phyloP scores from a whole-genome alignment of 2,329 filamentous ascomycete species.

The Epichloe uncinata region DNA sequence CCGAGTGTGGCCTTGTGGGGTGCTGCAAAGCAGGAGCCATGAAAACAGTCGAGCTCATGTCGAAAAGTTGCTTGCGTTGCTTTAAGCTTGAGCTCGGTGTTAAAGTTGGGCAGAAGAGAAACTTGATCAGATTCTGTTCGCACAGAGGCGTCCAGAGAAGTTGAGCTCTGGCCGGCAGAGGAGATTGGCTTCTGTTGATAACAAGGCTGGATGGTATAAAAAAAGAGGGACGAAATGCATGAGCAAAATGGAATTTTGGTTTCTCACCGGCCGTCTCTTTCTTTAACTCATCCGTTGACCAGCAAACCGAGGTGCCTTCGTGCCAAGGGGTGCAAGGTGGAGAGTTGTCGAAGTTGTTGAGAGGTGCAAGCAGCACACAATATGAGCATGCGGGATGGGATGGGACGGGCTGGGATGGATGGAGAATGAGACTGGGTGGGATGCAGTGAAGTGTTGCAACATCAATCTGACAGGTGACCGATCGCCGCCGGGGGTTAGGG shows the following conservation, averaged over 20 bases:
- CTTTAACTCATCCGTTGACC: background rate
- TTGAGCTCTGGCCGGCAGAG: conserved; percentile 7
- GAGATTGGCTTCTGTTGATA: background rate
- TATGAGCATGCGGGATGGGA: background rate
- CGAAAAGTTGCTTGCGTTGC: background rate
- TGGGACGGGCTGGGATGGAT: background rate
- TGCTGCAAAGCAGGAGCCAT: conserved; percentile 3
- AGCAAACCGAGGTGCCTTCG: background rate
- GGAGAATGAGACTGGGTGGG: background rate
- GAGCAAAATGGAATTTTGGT: too few relatives aligned
- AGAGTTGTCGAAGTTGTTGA: background rate
- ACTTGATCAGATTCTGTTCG: background rate
- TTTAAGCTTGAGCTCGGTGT: too few relatives aligned
- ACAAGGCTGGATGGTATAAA: background rate
- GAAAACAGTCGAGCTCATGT: conserved; percentile 5
- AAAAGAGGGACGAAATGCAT: background rate
- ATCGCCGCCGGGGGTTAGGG: background rate
- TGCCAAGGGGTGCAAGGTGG: background rate
- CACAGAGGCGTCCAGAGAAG: background rate
- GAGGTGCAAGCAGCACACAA: background rate
- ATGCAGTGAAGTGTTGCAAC: background rate
- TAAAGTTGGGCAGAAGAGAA: background rate
- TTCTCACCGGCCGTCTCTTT: too few relatives aligned
- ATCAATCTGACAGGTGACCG: background rate
- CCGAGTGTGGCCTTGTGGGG: conserved; percentile 3